A percentile compares a stretch with the other conserved stretches of the same genome.
Evolutionary conservation across 2,329 filamentous ascomycete species (phyloP).

Genomic region (Fusarium sp.): DNA sequence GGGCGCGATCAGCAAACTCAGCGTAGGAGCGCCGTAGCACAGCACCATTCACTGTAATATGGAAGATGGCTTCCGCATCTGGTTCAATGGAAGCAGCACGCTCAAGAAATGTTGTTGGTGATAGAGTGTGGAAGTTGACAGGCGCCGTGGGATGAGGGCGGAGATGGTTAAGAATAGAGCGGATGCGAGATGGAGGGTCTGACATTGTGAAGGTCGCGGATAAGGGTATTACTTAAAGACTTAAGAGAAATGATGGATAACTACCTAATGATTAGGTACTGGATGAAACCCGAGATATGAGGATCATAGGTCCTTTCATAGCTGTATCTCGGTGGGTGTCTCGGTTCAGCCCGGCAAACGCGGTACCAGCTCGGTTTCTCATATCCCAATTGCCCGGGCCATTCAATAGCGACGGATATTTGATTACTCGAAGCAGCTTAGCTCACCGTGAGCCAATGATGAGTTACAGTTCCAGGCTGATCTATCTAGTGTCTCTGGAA

Average conservation of each 20-base stretch:
- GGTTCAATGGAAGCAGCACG: conserved; percentile 90
- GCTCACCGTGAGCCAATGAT: conserved; percentile 27
- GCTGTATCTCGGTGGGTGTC: conserved; percentile 28
- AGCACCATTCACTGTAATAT: conserved; percentile 81
- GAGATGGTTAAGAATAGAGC: conserved; percentile 64
- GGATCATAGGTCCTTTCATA: conserved; percentile 36
- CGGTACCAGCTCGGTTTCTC: conserved; percentile 40
- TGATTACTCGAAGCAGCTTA: conserved; percentile 21
- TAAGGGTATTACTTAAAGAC: neutral
- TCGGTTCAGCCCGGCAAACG: conserved; percentile 44
- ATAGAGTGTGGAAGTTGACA: conserved; percentile 78
- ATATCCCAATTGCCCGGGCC: conserved; percentile 26
- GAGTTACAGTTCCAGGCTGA: conserved; percentile 19
- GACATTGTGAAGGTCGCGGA: conserved; percentile 61
- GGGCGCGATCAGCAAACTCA: conserved; percentile 84
- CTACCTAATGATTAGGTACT: neutral
- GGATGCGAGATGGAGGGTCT: conserved; percentile 68
- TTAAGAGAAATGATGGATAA: neutral
- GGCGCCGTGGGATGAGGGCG: conserved; percentile 52
- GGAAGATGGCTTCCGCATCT: conserved; percentile 83
- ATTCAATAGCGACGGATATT: conserved; percentile 2
- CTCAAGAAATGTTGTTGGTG: conserved; percentile 86
- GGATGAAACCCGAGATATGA: neutral
- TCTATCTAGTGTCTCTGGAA: conserved; percentile 4
- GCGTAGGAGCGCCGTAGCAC: conserved; percentile 79